Evolutionary conservation across 805 yeast species (phyloP).

Genomic region (Kuraishia piskuri): DNA sequence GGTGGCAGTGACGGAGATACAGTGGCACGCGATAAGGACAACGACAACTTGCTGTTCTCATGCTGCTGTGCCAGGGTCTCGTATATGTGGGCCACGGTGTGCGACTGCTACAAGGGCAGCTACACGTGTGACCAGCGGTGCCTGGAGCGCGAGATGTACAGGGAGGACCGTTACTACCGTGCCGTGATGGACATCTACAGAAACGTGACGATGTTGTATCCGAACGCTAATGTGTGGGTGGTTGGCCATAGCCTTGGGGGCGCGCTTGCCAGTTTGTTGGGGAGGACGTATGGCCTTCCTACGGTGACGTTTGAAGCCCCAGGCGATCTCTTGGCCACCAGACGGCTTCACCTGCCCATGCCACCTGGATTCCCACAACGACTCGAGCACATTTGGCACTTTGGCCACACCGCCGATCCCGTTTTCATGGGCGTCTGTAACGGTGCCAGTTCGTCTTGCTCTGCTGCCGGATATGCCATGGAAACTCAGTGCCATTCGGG

Average conservation of each 20-base stretch:
- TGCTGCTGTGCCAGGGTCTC: constrained; percentile 95
- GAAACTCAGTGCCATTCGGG: constrained; percentile 95
- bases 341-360: constrained; percentile 79
- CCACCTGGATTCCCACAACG: constrained; percentile 84
- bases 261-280: constrained; percentile 69
- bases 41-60: constrained; percentile 83
- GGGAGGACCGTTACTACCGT: constrained; percentile 75
- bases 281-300: constrained; percentile 85
- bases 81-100: constrained; percentile 88
- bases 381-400: constrained; percentile 84
- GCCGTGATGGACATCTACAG: constrained; percentile 72
- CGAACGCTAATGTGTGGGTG: constrained; percentile 72
- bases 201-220: constrained; percentile 60
- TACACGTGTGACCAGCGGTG: constrained; percentile 88
- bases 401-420: constrained; percentile 97
- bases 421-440: constrained; percentile 94
- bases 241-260: constrained; percentile 97
- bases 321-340: constrained; percentile 78
- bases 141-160: constrained; percentile 63
- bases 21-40: constrained; percentile 67
- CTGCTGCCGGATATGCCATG: constrained; percentile 94
- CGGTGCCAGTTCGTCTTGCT: constrained; percentile 85
- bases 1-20: constrained; percentile 50
- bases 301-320: constrained; percentile 90
- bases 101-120: constrained; percentile 81